These are phyloP conservation scores for Bipolaris cookei DNA, from an alignment of 2,329 filamentous ascomycete species.

Conservation along the genomic window DNA sequence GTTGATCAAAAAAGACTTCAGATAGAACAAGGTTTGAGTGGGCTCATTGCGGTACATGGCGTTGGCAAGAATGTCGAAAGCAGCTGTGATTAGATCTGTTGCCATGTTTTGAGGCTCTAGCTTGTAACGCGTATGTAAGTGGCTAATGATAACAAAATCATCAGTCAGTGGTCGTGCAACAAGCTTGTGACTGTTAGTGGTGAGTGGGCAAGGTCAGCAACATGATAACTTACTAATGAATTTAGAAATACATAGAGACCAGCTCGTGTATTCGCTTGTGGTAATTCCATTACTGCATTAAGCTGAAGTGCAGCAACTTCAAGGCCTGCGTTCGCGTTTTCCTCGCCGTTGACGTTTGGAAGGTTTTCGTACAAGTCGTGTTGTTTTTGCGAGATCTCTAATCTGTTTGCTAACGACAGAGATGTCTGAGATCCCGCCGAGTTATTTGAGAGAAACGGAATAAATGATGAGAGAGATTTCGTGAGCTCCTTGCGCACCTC, in stretches of 20 bases:
- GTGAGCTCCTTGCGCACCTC: constrained; percentile 43
- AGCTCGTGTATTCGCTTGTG: constrained; percentile 75
- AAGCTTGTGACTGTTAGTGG: constrained; percentile 63
- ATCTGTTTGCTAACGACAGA: constrained; percentile 53
- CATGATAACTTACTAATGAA: constrained; percentile 66
- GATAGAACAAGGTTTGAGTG: constrained; percentile 67
- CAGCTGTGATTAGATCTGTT: constrained; percentile 82
- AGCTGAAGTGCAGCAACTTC: constrained; percentile 58
- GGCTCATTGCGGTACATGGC: constrained; percentile 75
- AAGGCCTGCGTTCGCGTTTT: constrained; percentile 46
- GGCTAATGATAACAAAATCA: constrained; percentile 77
- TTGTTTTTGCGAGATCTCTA: constrained; percentile 50
- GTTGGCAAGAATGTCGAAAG: constrained; percentile 89
- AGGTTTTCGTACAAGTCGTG: constrained; percentile 53
- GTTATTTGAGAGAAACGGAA: constrained; percentile 60
- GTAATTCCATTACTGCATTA: constrained; percentile 67
- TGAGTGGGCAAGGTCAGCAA: neutral
- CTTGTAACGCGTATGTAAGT: constrained; percentile 84
- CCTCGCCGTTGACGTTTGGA: constrained; percentile 53
- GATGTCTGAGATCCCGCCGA: constrained; percentile 59
- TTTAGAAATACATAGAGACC: constrained; percentile 87
- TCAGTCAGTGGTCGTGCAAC: constrained; percentile 83
- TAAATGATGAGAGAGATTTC: constrained; percentile 43
- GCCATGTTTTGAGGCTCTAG: constrained; percentile 78
- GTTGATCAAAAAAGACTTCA: constrained; percentile 87